phyloP scores from a whole-genome alignment of 768 basidiomycete species.

The Panaeolus cyanescens region DNA sequence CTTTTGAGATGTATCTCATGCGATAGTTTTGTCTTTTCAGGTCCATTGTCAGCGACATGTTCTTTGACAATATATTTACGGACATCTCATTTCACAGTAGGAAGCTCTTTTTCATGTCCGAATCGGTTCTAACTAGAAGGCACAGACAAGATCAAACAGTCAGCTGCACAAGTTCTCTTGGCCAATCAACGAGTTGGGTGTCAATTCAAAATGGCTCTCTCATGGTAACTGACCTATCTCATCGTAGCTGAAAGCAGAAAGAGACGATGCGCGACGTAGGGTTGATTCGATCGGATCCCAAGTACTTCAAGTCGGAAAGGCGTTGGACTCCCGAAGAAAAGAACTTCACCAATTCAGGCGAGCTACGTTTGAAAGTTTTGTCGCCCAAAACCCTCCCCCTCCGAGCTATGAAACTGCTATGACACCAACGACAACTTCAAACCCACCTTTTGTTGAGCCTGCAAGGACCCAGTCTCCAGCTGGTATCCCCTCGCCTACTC shows the following conservation, averaged over 20 bases:
- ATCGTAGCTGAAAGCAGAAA: slow-evolving; percentile 32
- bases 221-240: neutral
- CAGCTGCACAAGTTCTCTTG: slow-evolving; percentile 35
- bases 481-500: neutral
- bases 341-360: slow-evolving; percentile 32
- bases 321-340: slow-evolving; percentile 25
- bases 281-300: slow-evolving; percentile 29
- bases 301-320: slow-evolving; percentile 24
- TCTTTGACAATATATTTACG: slow-evolving; percentile 45
- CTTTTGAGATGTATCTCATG: neutral
- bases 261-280: slow-evolving; percentile 29
- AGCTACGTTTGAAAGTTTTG: slow-evolving; percentile 35
- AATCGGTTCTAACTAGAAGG: slow-evolving; percentile 7
- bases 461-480: neutral
- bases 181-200: slow-evolving; percentile 33
- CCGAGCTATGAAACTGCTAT: slow-evolving; percentile 29
- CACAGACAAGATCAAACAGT: slow-evolving; percentile 40
- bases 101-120: slow-evolving; percentile 6
- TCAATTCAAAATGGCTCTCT: neutral
- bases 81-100: slow-evolving; percentile 45
- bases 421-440: slow-evolving; percentile 3
- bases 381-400: slow-evolving; percentile 27
- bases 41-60: slow-evolving; percentile 38
- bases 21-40: slow-evolving; percentile 18
- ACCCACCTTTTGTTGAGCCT: neutral